phyloP scores from a whole-genome alignment of 2,329 filamentous ascomycete species.

The Fusarium albosuccineum region DNA sequence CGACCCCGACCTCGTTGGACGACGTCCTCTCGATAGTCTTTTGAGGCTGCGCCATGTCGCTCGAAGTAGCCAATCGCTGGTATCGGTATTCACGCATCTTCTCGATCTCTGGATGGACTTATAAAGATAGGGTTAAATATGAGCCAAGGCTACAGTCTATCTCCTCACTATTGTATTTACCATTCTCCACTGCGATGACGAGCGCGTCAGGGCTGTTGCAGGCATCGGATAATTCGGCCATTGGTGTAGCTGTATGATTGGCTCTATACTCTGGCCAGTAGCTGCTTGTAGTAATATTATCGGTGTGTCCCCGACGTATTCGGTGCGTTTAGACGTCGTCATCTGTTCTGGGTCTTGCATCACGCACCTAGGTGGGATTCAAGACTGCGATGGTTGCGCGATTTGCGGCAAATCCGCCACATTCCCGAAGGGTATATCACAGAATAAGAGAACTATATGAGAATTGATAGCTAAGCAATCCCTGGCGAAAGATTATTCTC shows the following conservation, averaged over 20 bases:
- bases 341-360: neutral
- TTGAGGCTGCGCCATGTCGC: neutral
- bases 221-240: neutral
- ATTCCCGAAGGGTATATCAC: too few species aligned
- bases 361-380: neutral
- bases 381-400: too few species aligned
- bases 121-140: neutral
- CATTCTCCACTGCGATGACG: constrained; percentile 5
- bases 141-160: neutral
- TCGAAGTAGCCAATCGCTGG: neutral
- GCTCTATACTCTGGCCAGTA: too few species aligned
- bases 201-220: neutral
- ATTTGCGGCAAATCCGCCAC: too few species aligned
- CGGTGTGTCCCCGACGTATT: neutral
- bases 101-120: neutral
- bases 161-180: neutral
- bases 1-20: neutral
- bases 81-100: too few species aligned
- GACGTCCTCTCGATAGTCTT: neutral
- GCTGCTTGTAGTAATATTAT: neutral
- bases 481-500: too few species aligned
- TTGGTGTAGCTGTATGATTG: too few species aligned
- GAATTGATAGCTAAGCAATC: too few species aligned
- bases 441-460: too few species aligned
- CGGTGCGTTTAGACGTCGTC: neutral